These are phyloP conservation scores for Dryas octopetala DNA, from an alignment of 306 rosid genomes.

Conservation along the genomic window DNA sequence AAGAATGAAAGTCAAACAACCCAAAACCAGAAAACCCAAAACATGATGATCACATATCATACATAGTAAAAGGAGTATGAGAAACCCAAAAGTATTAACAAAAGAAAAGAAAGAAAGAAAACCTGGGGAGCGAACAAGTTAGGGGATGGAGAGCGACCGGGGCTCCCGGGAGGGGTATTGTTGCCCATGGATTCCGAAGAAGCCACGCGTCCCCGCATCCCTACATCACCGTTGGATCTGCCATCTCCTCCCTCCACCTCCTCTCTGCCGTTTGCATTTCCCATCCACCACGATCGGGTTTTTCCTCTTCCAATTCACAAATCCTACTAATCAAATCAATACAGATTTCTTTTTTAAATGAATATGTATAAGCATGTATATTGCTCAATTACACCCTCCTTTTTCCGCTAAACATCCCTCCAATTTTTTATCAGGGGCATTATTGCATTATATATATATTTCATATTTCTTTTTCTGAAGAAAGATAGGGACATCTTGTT, in stretches of 20 bases:
- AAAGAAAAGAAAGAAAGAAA: not conserved
- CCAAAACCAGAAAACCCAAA: too few relatives aligned
- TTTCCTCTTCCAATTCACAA: not conserved
- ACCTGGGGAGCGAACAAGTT: conserved; percentile 86
- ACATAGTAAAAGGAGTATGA: not conserved
- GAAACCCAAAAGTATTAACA: too few relatives aligned
- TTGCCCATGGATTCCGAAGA: conserved; percentile 59
- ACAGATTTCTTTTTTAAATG: too few relatives aligned
- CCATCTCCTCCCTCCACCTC: conserved; percentile 21
- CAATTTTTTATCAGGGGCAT: too few relatives aligned
- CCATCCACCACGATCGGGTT: conserved; percentile 10
- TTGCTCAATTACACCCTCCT: too few relatives aligned
- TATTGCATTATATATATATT: too few relatives aligned
- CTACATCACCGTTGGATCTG: conserved; percentile 38
- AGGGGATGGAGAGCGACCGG: conserved; percentile 63
- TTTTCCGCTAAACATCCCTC: too few relatives aligned
- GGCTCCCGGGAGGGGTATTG: conserved; percentile 32
- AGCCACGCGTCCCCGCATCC: conserved; percentile 28
- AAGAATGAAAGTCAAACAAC: not conserved
- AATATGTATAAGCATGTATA: too few relatives aligned
- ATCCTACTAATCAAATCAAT: not conserved
- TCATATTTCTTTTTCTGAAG: too few relatives aligned
- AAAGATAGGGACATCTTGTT: too few relatives aligned
- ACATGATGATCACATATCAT: not conserved
- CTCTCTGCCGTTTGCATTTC: conserved; percentile 33